These are phyloP conservation scores for Pseudoscleropodium purum DNA, from an alignment of 225 moss, liverwort and hornwort species.

Conservation along the genomic window DNA sequence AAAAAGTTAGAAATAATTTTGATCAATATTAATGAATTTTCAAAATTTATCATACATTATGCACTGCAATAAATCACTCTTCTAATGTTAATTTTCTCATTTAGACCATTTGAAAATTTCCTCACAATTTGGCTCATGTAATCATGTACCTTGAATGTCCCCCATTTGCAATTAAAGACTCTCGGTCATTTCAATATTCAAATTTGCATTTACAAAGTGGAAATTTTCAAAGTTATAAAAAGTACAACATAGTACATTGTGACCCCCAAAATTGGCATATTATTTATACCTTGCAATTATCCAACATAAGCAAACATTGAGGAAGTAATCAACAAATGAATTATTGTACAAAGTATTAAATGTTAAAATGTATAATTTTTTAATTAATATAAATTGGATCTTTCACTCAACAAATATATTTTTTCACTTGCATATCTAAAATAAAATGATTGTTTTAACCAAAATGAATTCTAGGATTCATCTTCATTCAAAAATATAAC, in stretches of 20 bases:
- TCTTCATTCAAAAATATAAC: background rate
- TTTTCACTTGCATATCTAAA: background rate
- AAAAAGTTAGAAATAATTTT: fast-evolving
- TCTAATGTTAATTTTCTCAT: no score
- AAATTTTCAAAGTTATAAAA: background rate
- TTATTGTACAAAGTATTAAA: background rate
- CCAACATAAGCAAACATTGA: background rate
- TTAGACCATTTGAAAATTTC: background rate
- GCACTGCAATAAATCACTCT: fast-evolving
- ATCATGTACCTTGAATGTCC: background rate
- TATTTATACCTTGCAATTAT: no score
- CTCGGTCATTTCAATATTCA: background rate
- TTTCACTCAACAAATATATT: no score
- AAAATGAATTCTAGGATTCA: background rate
- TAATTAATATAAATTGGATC: no score
- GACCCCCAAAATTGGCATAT: no score
- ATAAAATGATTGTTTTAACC: no score
- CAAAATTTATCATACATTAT: background rate
- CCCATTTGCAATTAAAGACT: background rate
- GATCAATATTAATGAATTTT: background rate
- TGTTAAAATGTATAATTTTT: background rate
- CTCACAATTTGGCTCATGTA: background rate
- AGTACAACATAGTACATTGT: background rate
- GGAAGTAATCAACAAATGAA: background rate
- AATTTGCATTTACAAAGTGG: background rate